Base-by-base conservation (phyloP, 768 basidiomycete species). In the Butyriboletus loyo region DNA sequence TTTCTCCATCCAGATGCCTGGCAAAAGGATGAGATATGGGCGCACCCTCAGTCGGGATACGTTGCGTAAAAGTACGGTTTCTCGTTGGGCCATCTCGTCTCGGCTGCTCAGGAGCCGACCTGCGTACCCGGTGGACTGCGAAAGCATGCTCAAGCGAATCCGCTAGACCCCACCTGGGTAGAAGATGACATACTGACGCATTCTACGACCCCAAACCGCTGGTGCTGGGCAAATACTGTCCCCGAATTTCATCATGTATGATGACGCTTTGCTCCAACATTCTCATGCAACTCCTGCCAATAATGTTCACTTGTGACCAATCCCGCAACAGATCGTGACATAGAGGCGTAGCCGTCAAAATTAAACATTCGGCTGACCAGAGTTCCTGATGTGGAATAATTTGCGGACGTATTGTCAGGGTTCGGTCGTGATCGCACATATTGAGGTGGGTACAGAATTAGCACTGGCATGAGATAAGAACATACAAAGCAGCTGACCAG, bases 401-500 rank as follows among this genome's bases (percentile, higher is more conserved):
- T 61, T 58, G 46, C 38, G 40, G 44, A 50, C 24, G 36, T 47
- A 50, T 45, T 41, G 38, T 45, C 51, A 66, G 53, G 54, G 64
- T 56, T 53, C 51, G 32, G 52, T 54, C 55, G 37, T 56, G 50
- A 65, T 52, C 35, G 24, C 25, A 54, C 41, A 36, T 53, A 39
- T 54, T 35, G 51, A 54, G 53, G 56, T 46, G 50, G 10, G 51
- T 49, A 41, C 50, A 25, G 38, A 40, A 45, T 52, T 65, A 55
- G 55, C 49, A 43, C 15, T n/a, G n/a, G 15, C 41, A 48, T 52
- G 49, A 7, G 50, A 65, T 55, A 60, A 56, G 66, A 46, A 56
- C 60, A 53, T 65, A 53, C 51, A 48, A 35, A 49, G 52, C 65
- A 59, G 55, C 50, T 66, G 64, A 66, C 54, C 43, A 50, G 44